These are phyloP conservation scores for Tuber microsphaerosporum DNA, from an alignment of 495 filamentous ascomycete genomes.

Conservation along the genomic window DNA sequence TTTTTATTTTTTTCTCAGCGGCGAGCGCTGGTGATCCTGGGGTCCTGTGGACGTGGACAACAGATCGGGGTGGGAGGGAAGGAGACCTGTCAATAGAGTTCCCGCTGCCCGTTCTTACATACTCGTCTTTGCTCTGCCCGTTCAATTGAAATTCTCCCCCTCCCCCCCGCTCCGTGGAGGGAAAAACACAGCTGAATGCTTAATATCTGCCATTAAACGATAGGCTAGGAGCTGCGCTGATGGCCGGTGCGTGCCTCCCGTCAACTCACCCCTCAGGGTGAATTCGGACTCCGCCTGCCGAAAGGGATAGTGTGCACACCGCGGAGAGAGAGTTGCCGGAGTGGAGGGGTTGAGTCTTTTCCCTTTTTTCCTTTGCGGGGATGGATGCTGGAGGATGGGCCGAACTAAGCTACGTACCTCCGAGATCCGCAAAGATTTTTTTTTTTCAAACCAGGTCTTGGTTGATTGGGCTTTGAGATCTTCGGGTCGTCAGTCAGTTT, in stretches of 20 bases:
- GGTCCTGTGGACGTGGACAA: constrained; percentile 28
- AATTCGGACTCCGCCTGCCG: background rate
- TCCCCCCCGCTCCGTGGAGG: background rate
- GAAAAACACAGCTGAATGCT: background rate
- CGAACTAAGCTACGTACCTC: background rate
- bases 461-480: constrained; percentile 17
- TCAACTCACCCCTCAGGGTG: background rate
- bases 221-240: background rate
- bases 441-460: constrained; percentile 28
- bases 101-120: background rate
- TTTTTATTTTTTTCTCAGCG: constrained; percentile 22
- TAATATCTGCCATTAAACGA: background rate
- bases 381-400: background rate
- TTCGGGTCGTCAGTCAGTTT: constrained; percentile 18
- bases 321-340: background rate
- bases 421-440: background rate
- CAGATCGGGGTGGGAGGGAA: constrained; percentile 21
- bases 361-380: background rate
- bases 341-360: background rate
- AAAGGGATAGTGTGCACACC: background rate
- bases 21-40: constrained; percentile 26
- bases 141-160: background rate
- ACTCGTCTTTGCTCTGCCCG: constrained; percentile 1
- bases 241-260: background rate
- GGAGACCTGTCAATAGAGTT: background rate